These are phyloP conservation scores for Geopyxis carbonaria DNA, from an alignment of 495 filamentous ascomycete genomes.

Conservation along the genomic window DNA sequence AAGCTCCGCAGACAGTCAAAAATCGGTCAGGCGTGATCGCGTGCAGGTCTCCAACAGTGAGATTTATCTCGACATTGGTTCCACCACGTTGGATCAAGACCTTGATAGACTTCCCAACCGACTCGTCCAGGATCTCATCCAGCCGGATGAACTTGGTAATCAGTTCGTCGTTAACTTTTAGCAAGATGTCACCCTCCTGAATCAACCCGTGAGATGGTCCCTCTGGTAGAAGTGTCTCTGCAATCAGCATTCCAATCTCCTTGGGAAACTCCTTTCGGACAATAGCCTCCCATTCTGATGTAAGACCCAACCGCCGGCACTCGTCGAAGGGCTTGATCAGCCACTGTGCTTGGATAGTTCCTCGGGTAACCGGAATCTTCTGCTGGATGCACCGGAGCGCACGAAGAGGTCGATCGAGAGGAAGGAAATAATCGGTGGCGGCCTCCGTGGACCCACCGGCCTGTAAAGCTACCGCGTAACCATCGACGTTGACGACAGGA, in stretches of 20 bases:
- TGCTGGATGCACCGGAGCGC: slow-evolving; percentile 73
- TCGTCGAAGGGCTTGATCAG: slow-evolving; percentile 94
- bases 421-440: slow-evolving; percentile 95
- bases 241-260: slow-evolving; percentile 91
- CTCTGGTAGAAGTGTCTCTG: slow-evolving; percentile 82
- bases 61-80: slow-evolving; percentile 66
- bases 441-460: slow-evolving; percentile 87
- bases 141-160: slow-evolving; percentile 84
- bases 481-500: slow-evolving; percentile 92
- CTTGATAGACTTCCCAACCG: slow-evolving; percentile 54
- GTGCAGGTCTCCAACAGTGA: slow-evolving; percentile 80
- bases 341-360: slow-evolving; percentile 98
- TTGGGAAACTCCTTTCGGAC: slow-evolving; percentile 69
- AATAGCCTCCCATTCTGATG: slow-evolving; percentile 65
- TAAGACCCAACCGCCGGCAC: slow-evolving; percentile 76
- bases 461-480: slow-evolving; percentile 81
- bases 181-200: slow-evolving; percentile 86
- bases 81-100: slow-evolving; percentile 78
- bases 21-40: slow-evolving; percentile 91
- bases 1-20: slow-evolving; percentile 77
- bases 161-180: slow-evolving; percentile 86
- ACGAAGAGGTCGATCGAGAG: slow-evolving; percentile 70
- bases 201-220: slow-evolving; percentile 72
- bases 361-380: slow-evolving; percentile 55
- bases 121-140: slow-evolving; percentile 86